Conservation (phyloP, 2,329 filamentous ascomycete species). For the Penicillium aurantiogriseum region DNA sequence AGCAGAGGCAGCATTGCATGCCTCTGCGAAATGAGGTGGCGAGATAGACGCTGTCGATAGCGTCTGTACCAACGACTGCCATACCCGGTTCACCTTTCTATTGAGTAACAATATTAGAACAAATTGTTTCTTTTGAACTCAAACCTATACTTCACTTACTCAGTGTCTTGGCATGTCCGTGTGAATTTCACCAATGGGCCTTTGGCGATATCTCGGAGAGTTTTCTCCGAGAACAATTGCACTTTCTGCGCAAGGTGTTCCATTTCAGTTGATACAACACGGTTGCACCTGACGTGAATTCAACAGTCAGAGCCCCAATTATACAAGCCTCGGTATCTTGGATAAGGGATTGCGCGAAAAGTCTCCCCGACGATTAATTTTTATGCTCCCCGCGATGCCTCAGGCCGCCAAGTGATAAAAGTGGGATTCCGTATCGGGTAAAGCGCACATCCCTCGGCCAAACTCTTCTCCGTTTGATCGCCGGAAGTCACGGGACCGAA, state of each 20-base stretch:
- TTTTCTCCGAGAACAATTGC: constrained; percentile 37
- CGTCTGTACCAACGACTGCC: constrained; percentile 43
- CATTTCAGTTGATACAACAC: constrained; percentile 24
- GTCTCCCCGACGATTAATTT: constrained; percentile 12
- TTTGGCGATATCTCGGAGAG: constrained; percentile 35
- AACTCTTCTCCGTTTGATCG: constrained; percentile 21
- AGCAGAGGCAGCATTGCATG: constrained; percentile 46
- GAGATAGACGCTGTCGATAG: constrained; percentile 40
- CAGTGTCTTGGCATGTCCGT: constrained; percentile 29
- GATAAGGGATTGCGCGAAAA: constrained; percentile 7
- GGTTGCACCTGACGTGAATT: constrained; percentile 12
- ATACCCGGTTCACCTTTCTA: constrained; percentile 38
- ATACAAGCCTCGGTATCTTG: constrained; percentile 15
- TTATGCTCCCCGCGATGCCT: constrained; percentile 29
- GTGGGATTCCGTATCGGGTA: constrained; percentile 23
- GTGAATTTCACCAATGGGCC: constrained; percentile 38
- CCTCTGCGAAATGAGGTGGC: constrained; percentile 41
- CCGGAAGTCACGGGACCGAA: constrained; percentile 39
- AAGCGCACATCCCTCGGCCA: constrained; percentile 22
- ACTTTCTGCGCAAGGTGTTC: constrained; percentile 35
- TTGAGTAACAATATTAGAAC: constrained; percentile 8
- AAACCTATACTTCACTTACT: constrained; percentile 27
- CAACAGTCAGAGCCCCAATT: constrained; percentile 22
- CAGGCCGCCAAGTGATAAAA: constrained; percentile 17
- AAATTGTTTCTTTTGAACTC: neutral